phyloP scores from a whole-genome alignment of 75 land plant species.

The Sequoia sempervirens region DNA sequence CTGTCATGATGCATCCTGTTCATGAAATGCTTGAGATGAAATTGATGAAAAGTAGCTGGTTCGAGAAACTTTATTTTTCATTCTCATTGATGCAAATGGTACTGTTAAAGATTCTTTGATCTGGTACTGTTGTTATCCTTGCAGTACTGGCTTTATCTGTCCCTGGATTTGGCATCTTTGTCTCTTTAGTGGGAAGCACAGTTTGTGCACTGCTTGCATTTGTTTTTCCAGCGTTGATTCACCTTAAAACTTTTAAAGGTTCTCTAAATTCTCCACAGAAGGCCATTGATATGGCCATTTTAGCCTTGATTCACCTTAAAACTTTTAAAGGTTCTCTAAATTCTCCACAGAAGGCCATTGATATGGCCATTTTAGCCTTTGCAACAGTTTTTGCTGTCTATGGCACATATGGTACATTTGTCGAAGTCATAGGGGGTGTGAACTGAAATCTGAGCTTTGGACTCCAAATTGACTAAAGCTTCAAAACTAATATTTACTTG shows the following conservation, averaged over 20 bases:
- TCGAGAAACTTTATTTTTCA: conserved; percentile 19
- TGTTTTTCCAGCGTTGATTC: conserved; percentile 67
- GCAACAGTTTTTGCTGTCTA: conserved; percentile 57
- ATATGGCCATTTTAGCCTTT: no score
- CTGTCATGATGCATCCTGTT: conserved; percentile 81
- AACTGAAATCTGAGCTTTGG: background rate
- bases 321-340: no score
- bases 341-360: no score
- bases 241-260: conserved; percentile 32
- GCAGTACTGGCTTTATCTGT: conserved; percentile 53
- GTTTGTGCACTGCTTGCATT: conserved; percentile 79
- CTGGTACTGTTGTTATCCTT: conserved; percentile 25
- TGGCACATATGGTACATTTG: conserved; percentile 42
- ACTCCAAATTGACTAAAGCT: background rate
- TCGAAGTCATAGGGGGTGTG: background rate
- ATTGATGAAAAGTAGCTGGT: conserved; percentile 31
- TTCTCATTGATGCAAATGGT: conserved; percentile 6
- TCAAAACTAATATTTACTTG: background rate
- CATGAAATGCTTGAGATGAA: conserved; percentile 67
- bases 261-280: conserved; percentile 12
- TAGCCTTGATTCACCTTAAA: no score
- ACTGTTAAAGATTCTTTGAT: conserved; percentile 24
- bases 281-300: conserved; percentile 32
- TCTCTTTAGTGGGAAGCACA: conserved; percentile 79
- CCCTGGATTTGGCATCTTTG: conserved; percentile 65